These are phyloP conservation scores for Epichloe typhina DNA, from an alignment of 2,329 filamentous ascomycete genomes.

Conservation along the genomic window DNA sequence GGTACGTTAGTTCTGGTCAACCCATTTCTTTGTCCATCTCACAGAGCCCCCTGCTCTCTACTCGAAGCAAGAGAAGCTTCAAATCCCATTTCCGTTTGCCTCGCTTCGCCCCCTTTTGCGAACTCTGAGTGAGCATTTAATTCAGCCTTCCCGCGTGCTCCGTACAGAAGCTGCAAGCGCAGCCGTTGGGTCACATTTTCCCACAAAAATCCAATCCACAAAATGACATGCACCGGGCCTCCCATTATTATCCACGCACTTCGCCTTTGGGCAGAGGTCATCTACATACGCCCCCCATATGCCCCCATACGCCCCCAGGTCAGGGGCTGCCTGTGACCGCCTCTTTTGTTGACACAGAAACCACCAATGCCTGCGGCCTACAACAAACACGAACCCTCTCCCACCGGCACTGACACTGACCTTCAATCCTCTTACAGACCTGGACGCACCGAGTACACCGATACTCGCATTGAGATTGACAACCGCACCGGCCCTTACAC, in stretches of 20 bases:
- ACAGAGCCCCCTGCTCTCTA: neutral
- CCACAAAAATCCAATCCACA: neutral
- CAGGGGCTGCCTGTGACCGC: constrained; percentile 10
- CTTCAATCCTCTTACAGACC: constrained; percentile 13
- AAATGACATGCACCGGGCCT: neutral
- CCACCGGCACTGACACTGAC: constrained; percentile 7
- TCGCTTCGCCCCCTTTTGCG: neutral
- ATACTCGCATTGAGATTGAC: constrained; percentile 55
- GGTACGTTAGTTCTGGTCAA: constrained; percentile 28
- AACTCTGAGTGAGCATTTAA: neutral
- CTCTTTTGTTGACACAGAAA: constrained; percentile 14
- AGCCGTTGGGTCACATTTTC: neutral
- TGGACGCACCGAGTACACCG: constrained; percentile 36
- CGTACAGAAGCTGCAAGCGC: neutral
- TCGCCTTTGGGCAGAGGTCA: constrained; percentile 6
- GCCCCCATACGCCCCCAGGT: constrained; percentile 5
- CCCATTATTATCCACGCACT: constrained; percentile 1
- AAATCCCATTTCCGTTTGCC: neutral
- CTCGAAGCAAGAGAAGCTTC: neutral
- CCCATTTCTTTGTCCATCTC: constrained; percentile 5
- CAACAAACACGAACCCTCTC: constrained; percentile 14
- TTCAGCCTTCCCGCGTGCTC: neutral
- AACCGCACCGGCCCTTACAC: constrained; percentile 33
- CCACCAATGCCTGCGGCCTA: constrained; percentile 1
- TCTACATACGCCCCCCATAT: neutral